Percentiles rank a stretch among this genome's conserved stretches.
Conservation (phyloP, 1,139 yeast species). For the Candida sanyaensis region DNA sequence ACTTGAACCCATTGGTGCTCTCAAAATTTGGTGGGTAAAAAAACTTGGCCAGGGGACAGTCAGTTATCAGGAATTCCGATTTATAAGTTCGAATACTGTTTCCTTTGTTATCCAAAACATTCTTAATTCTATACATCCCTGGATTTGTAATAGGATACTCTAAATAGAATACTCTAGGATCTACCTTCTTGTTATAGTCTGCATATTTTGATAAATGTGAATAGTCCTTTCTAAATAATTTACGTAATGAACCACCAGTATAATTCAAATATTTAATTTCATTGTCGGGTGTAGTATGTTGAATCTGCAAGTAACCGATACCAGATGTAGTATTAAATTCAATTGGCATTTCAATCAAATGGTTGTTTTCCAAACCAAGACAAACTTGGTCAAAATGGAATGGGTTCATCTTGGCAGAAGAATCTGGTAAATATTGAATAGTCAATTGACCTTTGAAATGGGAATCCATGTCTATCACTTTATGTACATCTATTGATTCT, state of each 20-base stretch:
- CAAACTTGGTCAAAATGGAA: conserved; percentile 61
- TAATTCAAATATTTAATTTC: conserved; percentile 51
- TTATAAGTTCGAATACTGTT: conserved; percentile 64
- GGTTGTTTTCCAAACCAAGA: conserved; percentile 36
- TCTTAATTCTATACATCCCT: conserved; percentile 70
- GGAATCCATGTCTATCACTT: conserved; percentile 59
- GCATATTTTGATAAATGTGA: conserved; percentile 29
- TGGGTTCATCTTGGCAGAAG: conserved; percentile 84
- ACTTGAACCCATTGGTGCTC: conserved; percentile 44
- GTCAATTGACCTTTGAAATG: conserved; percentile 87
- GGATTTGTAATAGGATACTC: conserved; percentile 64
- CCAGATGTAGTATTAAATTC: conserved; percentile 80
- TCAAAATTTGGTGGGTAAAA: conserved; percentile 31
- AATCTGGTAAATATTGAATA: conserved; percentile 87
- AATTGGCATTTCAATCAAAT: conserved; percentile 58
- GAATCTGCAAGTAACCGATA: conserved; percentile 67
- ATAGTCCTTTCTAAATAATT: conserved; percentile 43
- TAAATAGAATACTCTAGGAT: conserved; percentile 41
- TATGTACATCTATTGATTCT: conserved; percentile 40
- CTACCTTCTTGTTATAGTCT: conserved; percentile 24
- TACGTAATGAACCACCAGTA: conserved; percentile 56
- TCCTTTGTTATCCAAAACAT: conserved; percentile 66
- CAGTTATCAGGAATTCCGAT: conserved; percentile 65
- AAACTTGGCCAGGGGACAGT: conserved; percentile 74
- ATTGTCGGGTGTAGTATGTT: conserved; percentile 59